Base-by-base conservation (phyloP, 495 filamentous ascomycete species). In the Cetradonia linearis region DNA sequence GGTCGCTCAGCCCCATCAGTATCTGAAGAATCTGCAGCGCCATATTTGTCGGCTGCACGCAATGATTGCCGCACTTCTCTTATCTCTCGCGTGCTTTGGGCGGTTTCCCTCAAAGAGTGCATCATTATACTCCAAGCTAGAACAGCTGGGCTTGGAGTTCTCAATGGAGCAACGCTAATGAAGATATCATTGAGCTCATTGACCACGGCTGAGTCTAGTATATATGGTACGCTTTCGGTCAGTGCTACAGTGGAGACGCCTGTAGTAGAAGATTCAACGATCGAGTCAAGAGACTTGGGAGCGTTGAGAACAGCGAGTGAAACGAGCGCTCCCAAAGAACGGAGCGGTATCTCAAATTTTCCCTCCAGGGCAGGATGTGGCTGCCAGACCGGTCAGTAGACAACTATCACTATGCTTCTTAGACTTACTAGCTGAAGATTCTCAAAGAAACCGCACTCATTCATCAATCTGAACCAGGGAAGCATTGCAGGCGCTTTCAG, bases 121-220 rank as follows among this genome's bases (percentile, higher is more conserved):
- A 89, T 70, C 23, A 95, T 78, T 53, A 90, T 70, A 11, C 83
- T 80, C 90, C 89, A 96, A 10, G 87, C 81, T 57, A 90, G 86
- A 28, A 85, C 76, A 28, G 85, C 81, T 13, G 87, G 87, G 55
- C 78, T 83, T 3, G 84, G 84, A 23, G 78, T 77, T 25, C 60
- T 65, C 11, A 75, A 61, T 46, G 78, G 73, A 5, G 83, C 83
- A 23, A 70, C 67, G 31, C 73, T 70, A 5, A 92, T 69, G 23
- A 81, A 67, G 20, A 83, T 78, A 42, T 79, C 77, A 63, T 87
- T 87, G 16, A 95, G 78, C 54, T 83, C 74, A 23, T 76, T 74
- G 44, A 92, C 74, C 6, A 83, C 77, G 8, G 79, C 76, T 30
- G 79, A 79, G 27, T 84, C 81, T 7, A 80, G 70, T 40, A 89